phyloP scores from a whole-genome alignment of 176 grass and related monocot species.

The Secale cereale region DNA sequence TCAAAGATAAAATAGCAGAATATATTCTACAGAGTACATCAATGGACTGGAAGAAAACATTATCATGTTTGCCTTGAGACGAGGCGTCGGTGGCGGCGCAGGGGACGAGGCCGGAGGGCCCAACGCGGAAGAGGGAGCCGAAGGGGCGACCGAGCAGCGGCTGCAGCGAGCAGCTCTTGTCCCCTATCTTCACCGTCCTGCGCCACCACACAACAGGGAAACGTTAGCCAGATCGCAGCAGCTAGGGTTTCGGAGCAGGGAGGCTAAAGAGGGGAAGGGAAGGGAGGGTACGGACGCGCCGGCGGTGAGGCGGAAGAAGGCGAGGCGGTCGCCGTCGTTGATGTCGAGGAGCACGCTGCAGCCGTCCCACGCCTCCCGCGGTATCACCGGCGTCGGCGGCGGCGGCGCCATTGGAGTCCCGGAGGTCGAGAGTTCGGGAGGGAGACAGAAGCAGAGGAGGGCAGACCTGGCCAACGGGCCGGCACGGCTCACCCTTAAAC shows the following conservation, averaged over 20 bases:
- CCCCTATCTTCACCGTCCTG: slow-evolving; percentile 86
- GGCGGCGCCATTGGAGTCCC: too few relatives aligned
- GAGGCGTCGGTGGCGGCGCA: slow-evolving; percentile 5
- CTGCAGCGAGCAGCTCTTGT: slow-evolving; percentile 57
- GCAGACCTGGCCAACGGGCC: too few relatives aligned
- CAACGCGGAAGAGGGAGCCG: slow-evolving; percentile 57
- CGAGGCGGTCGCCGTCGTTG: slow-evolving; percentile 88
- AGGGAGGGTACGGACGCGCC: slow-evolving; percentile 32
- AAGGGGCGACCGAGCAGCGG: slow-evolving; percentile 76
- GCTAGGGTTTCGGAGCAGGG: not conserved
- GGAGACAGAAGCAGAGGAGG: too few relatives aligned
- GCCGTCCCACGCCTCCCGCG: slow-evolving; percentile 61
- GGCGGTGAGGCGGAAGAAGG: slow-evolving; percentile 75
- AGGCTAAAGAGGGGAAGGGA: not conserved
- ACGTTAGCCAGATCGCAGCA: not conserved
- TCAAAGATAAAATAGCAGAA: too few relatives aligned
- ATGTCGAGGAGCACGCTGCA: slow-evolving; percentile 94
- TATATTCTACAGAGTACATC: too few relatives aligned
- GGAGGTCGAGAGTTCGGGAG: too few relatives aligned
- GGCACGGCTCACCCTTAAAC: too few relatives aligned
- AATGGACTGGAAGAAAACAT: not conserved
- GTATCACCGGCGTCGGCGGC: not conserved
- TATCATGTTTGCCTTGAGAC: not conserved
- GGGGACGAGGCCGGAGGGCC: slow-evolving; percentile 17
- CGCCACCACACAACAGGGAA: not conserved